Conservation (phyloP, 192 early-diverging fungal species). For the Mortierella alpina region DNA sequence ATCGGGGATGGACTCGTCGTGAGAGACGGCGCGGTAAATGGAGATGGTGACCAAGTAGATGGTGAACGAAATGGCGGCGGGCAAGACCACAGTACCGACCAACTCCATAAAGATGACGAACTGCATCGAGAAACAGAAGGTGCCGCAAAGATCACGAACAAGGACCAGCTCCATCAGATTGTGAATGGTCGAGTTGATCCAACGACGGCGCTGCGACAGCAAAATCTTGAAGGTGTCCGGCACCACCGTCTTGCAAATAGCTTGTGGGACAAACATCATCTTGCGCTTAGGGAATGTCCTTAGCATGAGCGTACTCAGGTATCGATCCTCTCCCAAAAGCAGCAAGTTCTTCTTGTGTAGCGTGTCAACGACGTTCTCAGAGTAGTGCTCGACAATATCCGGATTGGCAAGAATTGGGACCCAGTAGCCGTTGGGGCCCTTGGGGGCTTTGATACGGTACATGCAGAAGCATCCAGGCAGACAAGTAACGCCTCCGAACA, state of each 20-base stretch:
- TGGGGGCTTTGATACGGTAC: constrained; percentile 88
- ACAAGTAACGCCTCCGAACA: constrained; percentile 88
- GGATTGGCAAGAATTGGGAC: constrained; percentile 88
- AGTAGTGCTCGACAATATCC: constrained; percentile 87
- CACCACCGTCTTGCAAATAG: constrained; percentile 91
- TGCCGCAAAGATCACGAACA: constrained; percentile 85
- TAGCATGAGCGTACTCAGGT: constrained; percentile 94
- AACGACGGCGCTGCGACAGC: constrained; percentile 85
- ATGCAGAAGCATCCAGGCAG: constrained; percentile 89
- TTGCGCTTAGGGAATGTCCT: constrained; percentile 93
- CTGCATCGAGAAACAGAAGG: constrained; percentile 94
- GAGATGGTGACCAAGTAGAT: constrained; percentile 75
- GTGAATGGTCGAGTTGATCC: constrained; percentile 96
- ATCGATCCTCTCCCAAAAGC: constrained; percentile 96
- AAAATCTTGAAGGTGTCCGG: constrained; percentile 89
- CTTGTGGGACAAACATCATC: constrained; percentile 94
- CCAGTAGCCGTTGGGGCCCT: constrained; percentile 81
- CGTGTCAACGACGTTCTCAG: constrained; percentile 87
- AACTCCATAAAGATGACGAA: constrained; percentile 96
- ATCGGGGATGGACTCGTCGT: constrained; percentile 17
- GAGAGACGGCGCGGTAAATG: constrained; percentile 38
- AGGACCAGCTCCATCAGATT: constrained; percentile 85
- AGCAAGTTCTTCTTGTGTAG: constrained; percentile 95
- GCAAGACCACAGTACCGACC: constrained; percentile 90
- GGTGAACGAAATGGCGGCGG: constrained; percentile 89